Evolutionary conservation across 345 rosid genomes (phyloP).

Genomic region (Syzygium jambos): DNA sequence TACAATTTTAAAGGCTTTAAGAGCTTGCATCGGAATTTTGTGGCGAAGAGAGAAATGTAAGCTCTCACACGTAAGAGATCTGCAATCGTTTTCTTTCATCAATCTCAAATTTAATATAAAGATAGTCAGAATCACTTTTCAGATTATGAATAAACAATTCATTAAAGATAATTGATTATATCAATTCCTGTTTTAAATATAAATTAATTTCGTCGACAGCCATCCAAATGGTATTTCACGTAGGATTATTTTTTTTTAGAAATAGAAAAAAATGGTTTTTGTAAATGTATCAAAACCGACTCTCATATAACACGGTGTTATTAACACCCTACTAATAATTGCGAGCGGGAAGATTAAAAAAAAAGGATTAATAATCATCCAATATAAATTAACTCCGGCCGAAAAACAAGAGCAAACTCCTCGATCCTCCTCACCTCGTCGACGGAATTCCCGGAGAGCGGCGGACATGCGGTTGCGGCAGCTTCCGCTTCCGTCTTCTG

Average conservation of each 20-base stretch:
- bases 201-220: too few species aligned
- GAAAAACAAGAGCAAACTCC: not conserved
- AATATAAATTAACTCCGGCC: not conserved
- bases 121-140: too few species aligned
- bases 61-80: too few species aligned
- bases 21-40: too few species aligned
- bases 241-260: not conserved
- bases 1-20: too few species aligned
- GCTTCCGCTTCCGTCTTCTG: not conserved
- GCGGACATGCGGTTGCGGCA: slow-evolving; percentile 1
- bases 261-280: not conserved
- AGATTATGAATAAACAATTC: too few species aligned
- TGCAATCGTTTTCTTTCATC: too few species aligned
- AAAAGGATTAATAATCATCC: not conserved
- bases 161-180: too few species aligned
- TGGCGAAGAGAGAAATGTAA: too few species aligned
- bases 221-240: too few species aligned
- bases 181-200: too few species aligned
- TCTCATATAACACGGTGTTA: not conserved
- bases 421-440: not conserved
- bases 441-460: not conserved
- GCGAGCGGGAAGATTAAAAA: not conserved
- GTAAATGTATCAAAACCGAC: not conserved
- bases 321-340: not conserved
- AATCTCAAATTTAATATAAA: too few species aligned